A percentile compares a stretch with the other conserved stretches of the same genome.
Conservation (phyloP, 768 basidiomycete genomes). For the Pleurotus tuber-regium region DNA sequence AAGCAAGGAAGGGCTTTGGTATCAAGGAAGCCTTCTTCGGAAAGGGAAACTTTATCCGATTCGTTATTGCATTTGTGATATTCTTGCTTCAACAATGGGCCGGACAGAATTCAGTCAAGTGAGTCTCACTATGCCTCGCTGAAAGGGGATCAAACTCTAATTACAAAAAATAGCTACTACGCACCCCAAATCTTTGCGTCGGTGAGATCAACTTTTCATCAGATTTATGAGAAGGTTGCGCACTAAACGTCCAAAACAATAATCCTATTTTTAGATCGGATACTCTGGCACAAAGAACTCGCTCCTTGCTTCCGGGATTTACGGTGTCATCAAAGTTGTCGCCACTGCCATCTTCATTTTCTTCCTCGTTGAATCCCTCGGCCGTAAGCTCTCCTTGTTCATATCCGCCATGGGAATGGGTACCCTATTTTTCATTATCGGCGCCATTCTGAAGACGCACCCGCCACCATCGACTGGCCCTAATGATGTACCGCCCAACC, state of each 20-base stretch:
- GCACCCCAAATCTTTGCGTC: conserved; percentile 73
- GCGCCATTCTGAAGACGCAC: conserved; percentile 78
- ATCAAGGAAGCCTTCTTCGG: conserved; percentile 72
- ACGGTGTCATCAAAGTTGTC: conserved; percentile 65
- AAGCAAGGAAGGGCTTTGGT: conserved; percentile 62
- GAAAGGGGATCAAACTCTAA: neutral
- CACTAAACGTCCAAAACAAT: neutral
- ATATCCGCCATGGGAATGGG: conserved; percentile 82
- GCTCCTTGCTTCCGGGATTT: conserved; percentile 71
- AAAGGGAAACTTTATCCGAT: conserved; percentile 79
- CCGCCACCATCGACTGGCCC: conserved; percentile 43
- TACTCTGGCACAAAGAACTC: conserved; percentile 56
- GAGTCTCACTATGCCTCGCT: no score
- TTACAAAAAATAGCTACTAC: conserved; percentile 42
- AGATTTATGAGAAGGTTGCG: conserved; percentile 2
- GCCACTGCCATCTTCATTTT: conserved; percentile 67
- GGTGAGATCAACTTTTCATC: conserved; percentile 29
- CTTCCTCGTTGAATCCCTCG: conserved; percentile 64
- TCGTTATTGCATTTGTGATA: conserved; percentile 80
- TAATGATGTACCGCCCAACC: neutral
- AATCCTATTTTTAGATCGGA: conserved; percentile 64
- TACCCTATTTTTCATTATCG: conserved; percentile 76
- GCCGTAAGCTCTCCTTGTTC: conserved; percentile 68
- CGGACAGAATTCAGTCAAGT: conserved; percentile 77
- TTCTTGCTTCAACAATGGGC: conserved; percentile 83